These are phyloP conservation scores for Alternaria arborescens DNA, from an alignment of 2,329 filamentous ascomycete species.

Conservation along the genomic window DNA sequence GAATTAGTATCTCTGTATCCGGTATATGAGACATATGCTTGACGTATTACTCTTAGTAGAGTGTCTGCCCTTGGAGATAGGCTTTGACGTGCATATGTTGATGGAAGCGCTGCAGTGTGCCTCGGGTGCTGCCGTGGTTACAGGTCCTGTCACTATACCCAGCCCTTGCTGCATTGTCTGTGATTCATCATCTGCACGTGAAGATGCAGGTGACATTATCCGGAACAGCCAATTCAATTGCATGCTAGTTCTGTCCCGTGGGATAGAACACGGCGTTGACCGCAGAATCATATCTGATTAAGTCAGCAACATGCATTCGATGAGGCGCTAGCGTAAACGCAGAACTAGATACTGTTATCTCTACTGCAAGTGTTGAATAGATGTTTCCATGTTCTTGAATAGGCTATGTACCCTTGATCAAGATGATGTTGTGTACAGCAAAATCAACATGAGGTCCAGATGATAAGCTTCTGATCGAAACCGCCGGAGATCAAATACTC, in stretches of 20 bases:
- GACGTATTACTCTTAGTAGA: background rate
- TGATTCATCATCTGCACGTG: background rate
- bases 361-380: background rate
- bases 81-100: background rate
- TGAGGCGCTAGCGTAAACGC: background rate
- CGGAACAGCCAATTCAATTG: background rate
- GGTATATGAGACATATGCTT: background rate
- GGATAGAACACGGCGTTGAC: background rate
- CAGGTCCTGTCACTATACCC: background rate
- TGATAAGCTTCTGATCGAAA: conserved; percentile 68
- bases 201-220: background rate
- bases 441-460: conserved; percentile 57
- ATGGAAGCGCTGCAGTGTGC: background rate
- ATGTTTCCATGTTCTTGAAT: background rate
- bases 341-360: background rate
- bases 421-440: background rate
- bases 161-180: background rate
- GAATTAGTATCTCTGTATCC: conserved; percentile 1
- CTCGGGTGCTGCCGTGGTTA: background rate
- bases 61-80: background rate
- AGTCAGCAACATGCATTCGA: background rate
- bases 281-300: background rate
- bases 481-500: conserved; percentile 70
- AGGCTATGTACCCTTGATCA: background rate
- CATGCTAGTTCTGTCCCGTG: background rate